Evolutionary conservation across 1,139 yeast species (phyloP), one percentile per base, ranked within the genome.

Genomic region (Geotrichum reessii): DNA sequence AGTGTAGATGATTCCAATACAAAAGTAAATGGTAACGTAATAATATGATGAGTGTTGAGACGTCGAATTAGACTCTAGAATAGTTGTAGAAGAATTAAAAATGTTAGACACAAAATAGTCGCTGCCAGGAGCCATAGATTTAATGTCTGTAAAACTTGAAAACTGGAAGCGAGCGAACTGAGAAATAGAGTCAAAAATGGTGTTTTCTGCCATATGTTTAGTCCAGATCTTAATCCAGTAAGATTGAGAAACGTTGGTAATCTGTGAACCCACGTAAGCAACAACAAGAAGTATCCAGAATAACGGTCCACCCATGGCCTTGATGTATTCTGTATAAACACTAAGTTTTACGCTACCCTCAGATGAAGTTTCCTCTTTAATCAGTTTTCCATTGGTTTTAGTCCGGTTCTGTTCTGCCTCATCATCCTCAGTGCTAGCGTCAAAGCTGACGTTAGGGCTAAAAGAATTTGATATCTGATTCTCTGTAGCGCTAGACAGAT

Each of bases 141-240:
- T 21, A 44, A 31, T 37, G n/a, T n/a, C 17, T 12, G 21, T 37
- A 9, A 37, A 37, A 14, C 44, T 37, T 7, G 44, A 37, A 37
- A 37, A n/a, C 1, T 22, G 28, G 22, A 17, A n/a, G 25, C 21
- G 28, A 22, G 28, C 25, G 21, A 24, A 46, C 28, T 22, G 28
- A 12, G 27, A 46, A 17, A 46, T 24, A 12, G 27, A 8, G 6
- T 8, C 27, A 24, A 37, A 11, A 19, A n/a, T 19, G 8, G 28
- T 6, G 47, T 19, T 11, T 3, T 48, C 40, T 9, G 22, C 50
- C 59, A 60, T 56, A 12, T 44, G 50, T n/a, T 61, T 57, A n/a
- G 93, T 86, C 97, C 97, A 89, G 52, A 78, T 76, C 73, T 89
- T 82, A 65, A 89, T 81, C 97, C 97, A 89, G 86, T 88, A 87